Evolutionary conservation across 2,329 filamentous ascomycete species (phyloP), one percentile per base, ranked within the genome.

Genomic region (Ceratocystis harringtonii): DNA sequence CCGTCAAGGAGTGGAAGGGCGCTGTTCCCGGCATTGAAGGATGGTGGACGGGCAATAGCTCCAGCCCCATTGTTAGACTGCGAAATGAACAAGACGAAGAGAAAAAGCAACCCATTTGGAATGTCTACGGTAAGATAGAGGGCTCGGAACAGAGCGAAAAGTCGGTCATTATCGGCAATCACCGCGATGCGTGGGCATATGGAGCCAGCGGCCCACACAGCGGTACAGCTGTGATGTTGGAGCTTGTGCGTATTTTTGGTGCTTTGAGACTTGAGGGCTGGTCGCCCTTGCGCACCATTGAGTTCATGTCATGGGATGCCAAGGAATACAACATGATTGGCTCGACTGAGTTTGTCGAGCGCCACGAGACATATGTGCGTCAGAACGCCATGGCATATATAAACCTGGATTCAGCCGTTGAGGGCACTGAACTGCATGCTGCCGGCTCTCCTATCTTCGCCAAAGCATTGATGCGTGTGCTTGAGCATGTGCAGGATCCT

Each of bases 301-400:
- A 95, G 73, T 97, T 99, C 74, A 91, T 92, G 72, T 96, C 90
- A 43, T 99, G 94, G 94, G 94, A 99, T 74, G 94, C 84, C 3
- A 87, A 87, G 70, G 90, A 92, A 74, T 97, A 96, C 77, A 96
- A 96, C 74, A 78, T 94, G 58, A 89, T 96, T 66, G 94, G 94
- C 7, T 95, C 90, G 10, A 97, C 94, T 1, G 94, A 99, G 74
- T 92, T 88, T 71, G 94, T 99, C 58, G 94, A 99, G 76, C 87
- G 88, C 60, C 86, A 92, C 70, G 79, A 90, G 32, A 85, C 92
- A 0, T 74, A 77, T 2, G 79, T 99, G 5, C 86, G 89, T 52
- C 78, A 81, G 19, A 82, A 94, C 70, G 92, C 84, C 0, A 84
- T 90, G 69, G 92, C 89, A 8, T 99, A 99, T 72, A 80, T 99